phyloP scores from a whole-genome alignment of 306 rosid genomes.

The Senna siamea region DNA sequence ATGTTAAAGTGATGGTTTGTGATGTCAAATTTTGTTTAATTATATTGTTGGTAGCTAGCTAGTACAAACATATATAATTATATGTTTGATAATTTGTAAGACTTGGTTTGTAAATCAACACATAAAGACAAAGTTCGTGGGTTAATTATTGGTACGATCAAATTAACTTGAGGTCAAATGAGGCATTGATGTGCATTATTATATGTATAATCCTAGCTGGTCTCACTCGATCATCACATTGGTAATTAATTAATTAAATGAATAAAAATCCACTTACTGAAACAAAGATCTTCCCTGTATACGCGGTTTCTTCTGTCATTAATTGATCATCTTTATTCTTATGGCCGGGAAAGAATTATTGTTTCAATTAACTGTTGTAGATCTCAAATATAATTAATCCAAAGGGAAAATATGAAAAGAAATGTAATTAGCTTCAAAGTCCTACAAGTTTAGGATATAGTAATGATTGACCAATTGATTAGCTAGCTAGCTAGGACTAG shows the following conservation, averaged over 20 bases:
- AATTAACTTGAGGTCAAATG: constrained; percentile 20
- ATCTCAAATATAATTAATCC: not conserved
- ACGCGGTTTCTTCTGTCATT: not conserved
- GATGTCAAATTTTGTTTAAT: not conserved
- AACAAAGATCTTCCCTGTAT: not conserved
- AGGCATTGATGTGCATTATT: constrained; percentile 30
- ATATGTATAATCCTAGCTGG: not conserved
- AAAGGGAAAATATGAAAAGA: no score
- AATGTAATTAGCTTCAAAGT: not conserved
- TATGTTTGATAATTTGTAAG: constrained; percentile 32
- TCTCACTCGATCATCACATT: not conserved
- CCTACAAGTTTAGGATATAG: not conserved
- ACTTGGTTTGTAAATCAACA: constrained; percentile 29
- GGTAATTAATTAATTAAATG: not conserved
- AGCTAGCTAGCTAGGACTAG: not conserved
- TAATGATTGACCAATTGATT: not conserved
- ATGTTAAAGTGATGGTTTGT: not conserved
- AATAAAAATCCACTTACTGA: not conserved
- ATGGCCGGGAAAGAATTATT: not conserved
- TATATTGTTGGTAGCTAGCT: not conserved
- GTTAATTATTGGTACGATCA: constrained; percentile 41
- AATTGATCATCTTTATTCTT: not conserved
- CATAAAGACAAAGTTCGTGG: constrained; percentile 37
- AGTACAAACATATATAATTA: constrained; percentile 27
- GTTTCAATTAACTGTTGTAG: not conserved